phyloP scores from a whole-genome alignment of 31 red algal genomes.

The Asparagopsis taxiformis region DNA sequence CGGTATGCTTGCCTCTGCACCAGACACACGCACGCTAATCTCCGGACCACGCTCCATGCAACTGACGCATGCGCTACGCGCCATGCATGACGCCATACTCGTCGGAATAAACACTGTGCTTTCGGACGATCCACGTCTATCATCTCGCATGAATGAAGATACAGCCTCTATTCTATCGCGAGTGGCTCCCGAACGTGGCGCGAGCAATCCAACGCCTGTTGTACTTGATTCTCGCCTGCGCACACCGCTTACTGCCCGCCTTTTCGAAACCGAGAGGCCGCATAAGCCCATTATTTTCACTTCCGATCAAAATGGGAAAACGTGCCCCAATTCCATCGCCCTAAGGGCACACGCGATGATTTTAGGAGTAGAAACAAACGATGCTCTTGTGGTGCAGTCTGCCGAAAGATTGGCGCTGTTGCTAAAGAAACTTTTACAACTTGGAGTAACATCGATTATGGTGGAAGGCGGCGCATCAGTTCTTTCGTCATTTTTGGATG shows the following conservation, averaged over 20 bases:
- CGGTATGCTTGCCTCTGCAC: constrained; percentile 52
- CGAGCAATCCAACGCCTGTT: constrained; percentile 22
- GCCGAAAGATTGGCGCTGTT: constrained; percentile 15
- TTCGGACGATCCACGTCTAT: constrained; percentile 88
- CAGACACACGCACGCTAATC: constrained; percentile 37
- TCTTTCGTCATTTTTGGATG: constrained; percentile 61
- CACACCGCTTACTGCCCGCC: constrained; percentile 3
- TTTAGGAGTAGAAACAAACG: neutral
- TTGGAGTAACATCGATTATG: constrained; percentile 44
- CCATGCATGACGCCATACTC: constrained; percentile 80
- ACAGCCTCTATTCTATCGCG: neutral
- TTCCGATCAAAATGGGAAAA: neutral
- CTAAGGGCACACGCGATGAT: neutral
- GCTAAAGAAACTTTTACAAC: constrained; percentile 17
- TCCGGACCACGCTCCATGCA: constrained; percentile 43
- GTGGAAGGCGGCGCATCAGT: constrained; percentile 74
- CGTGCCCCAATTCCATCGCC: neutral
- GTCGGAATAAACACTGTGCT: constrained; percentile 78
- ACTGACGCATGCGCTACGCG: constrained; percentile 87
- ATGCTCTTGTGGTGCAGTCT: neutral
- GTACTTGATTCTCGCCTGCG: constrained; percentile 52
- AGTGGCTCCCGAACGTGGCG: neutral
- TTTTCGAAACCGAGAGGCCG: no score
- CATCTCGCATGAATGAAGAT: constrained; percentile 43
- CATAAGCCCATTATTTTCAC: neutral